phyloP scores from a whole-genome alignment of 208 protist species.

The Trypanosoma scelopori region DNA sequence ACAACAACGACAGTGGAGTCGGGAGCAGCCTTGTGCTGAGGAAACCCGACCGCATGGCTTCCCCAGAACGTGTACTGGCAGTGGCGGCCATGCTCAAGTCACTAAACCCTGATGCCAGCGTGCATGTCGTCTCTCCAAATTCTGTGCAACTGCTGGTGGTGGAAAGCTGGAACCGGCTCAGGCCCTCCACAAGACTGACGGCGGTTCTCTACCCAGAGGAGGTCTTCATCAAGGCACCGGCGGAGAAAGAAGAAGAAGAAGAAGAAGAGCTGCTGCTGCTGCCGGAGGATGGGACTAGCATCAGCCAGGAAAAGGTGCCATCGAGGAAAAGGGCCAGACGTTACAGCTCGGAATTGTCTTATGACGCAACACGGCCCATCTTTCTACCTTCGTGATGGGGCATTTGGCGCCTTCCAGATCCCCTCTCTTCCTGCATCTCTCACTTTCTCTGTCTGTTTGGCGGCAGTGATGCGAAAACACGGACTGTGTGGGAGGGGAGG shows the following conservation, averaged over 20 bases:
- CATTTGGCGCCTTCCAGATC: not conserved
- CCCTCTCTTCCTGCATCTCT: not conserved
- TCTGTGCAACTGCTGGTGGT: slow-evolving; percentile 53
- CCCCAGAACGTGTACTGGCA: slow-evolving; percentile 68
- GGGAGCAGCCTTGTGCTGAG: slow-evolving; percentile 29
- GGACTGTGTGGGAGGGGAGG: not conserved
- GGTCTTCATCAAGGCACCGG: slow-evolving; percentile 59
- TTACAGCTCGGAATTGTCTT: not conserved
- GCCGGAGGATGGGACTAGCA: not conserved
- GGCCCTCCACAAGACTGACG: slow-evolving; percentile 23
- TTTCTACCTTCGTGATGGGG: slow-evolving; percentile 18
- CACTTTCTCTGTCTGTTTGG: too few species aligned
- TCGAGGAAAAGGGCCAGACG: not conserved
- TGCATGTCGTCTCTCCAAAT: slow-evolving; percentile 78
- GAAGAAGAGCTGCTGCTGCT: too few species aligned
- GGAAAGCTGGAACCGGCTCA: slow-evolving; percentile 50
- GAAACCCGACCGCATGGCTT: slow-evolving; percentile 46
- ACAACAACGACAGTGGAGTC: too few species aligned
- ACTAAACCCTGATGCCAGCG: slow-evolving; percentile 76
- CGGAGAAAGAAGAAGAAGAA: slow-evolving; percentile 24
- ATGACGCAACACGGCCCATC: not conserved
- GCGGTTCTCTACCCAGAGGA: slow-evolving; percentile 73
- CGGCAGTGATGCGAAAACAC: not conserved
- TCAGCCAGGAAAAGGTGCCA: not conserved
- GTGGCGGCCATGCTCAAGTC: slow-evolving; percentile 87